Conservation (phyloP, 2,329 filamentous ascomycete genomes). For the Madurella mycetomatis region DNA sequence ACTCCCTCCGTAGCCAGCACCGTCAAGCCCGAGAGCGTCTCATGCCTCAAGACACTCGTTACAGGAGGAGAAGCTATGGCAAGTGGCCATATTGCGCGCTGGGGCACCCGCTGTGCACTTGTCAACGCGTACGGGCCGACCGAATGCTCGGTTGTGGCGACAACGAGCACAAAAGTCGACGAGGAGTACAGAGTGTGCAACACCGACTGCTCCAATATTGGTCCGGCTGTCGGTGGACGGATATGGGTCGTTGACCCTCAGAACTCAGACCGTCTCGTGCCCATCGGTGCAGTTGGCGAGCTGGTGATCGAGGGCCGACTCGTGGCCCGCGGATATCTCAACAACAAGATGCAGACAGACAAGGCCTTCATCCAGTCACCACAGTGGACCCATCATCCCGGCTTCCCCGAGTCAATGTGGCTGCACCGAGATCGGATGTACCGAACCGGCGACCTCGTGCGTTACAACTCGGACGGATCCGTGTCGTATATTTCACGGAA, state of each 20-base stretch:
- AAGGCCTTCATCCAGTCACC: slow-evolving; percentile 55
- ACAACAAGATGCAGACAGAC: slow-evolving; percentile 53
- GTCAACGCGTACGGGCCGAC: slow-evolving; percentile 29
- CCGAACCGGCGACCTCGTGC: slow-evolving; percentile 57
- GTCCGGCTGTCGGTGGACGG: slow-evolving; percentile 21
- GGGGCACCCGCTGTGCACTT: slow-evolving; percentile 21
- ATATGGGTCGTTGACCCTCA: slow-evolving; percentile 48
- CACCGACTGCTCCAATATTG: slow-evolving; percentile 24
- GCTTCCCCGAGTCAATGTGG: slow-evolving; percentile 16
- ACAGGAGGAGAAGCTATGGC: slow-evolving; percentile 29
- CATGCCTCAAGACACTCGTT: slow-evolving; percentile 26
- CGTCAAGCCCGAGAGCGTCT: slow-evolving; percentile 27
- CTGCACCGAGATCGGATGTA: slow-evolving; percentile 43
- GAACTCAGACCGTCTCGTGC: slow-evolving; percentile 43
- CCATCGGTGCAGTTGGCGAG: slow-evolving; percentile 48
- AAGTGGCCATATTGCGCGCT: slow-evolving; percentile 20
- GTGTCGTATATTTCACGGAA: slow-evolving; percentile 59
- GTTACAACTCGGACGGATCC: slow-evolving; percentile 48
- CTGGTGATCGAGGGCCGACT: slow-evolving; percentile 54
- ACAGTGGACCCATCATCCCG: slow-evolving; percentile 37
- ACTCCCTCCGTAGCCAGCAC: slow-evolving; percentile 29
- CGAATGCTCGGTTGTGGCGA: slow-evolving; percentile 24
- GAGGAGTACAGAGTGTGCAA: slow-evolving; percentile 15
- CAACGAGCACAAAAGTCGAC: slow-evolving; percentile 23
- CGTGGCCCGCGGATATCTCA: slow-evolving; percentile 60